These are phyloP conservation scores for Taiozyma sp. DNA, from an alignment of 1,139 yeast species.

Conservation along the genomic window DNA sequence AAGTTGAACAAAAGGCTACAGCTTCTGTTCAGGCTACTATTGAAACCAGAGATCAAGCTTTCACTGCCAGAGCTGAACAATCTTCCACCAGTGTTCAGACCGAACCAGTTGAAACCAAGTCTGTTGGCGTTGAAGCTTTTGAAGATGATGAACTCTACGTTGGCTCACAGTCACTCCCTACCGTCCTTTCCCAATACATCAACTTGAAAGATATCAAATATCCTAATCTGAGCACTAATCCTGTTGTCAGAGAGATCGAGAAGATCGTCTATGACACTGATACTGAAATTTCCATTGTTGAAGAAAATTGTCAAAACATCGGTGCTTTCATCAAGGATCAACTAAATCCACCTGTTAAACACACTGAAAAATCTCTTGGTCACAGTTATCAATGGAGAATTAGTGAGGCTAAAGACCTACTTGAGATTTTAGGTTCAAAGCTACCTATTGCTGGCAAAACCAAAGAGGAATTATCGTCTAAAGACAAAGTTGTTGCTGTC, in stretches of 20 bases:
- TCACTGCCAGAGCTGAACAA: constrained; percentile 7
- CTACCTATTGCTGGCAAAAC: background rate
- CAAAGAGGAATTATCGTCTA: background rate
- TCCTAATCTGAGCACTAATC: constrained; percentile 26
- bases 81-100: constrained; percentile 22
- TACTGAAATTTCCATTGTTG: constrained; percentile 35
- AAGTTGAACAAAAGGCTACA: too few species aligned
- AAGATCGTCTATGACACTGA: constrained; percentile 33
- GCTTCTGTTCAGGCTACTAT: constrained; percentile 1
- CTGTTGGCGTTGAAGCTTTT: constrained; percentile 27
- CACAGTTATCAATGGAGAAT: constrained; percentile 37
- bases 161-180: constrained; percentile 25
- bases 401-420: constrained; percentile 28
- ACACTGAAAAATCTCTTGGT: constrained; percentile 25
- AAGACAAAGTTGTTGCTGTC: background rate
- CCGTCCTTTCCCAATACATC: constrained; percentile 23
- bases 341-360: constrained; percentile 18
- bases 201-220: constrained; percentile 26
- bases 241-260: constrained; percentile 31
- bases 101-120: constrained; percentile 15
- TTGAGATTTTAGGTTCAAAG: constrained; percentile 16
- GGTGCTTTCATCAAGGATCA: constrained; percentile 34
- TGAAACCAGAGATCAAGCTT: constrained; percentile 5
- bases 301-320: constrained; percentile 28
- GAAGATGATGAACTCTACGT: constrained; percentile 35